Base-by-base conservation (phyloP, 345 rosid species). In the Microthlaspi erraticum region DNA sequence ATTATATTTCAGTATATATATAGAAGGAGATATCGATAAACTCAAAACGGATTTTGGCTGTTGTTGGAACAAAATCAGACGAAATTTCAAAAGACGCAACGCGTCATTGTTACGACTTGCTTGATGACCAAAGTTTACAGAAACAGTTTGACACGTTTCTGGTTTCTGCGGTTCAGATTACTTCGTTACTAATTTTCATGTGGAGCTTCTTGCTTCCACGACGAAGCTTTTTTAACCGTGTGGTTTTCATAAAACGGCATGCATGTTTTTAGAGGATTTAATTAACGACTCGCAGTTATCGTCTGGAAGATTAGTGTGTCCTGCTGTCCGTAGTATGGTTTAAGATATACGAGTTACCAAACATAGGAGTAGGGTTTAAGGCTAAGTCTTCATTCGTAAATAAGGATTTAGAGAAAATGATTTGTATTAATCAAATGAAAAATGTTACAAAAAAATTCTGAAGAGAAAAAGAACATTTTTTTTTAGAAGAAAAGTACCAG, bases 171-270 rank as follows among this genome's bases (percentile, higher is more conserved):
- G 64, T 67, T 45, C 23, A 23, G 49, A 17, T 19, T 10, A 1
- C 8, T 41, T 66, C 12, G 26, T 66, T 53, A n/a, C 19, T 11
- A 1, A 32, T 3, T 3, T 44, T 57, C 19, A 19, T 59, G 78
- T 74, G 78, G 68, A 67, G 68, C 8, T 60, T 51, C 62, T 67
- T 67, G 64, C 32, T 51, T 67, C 62, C 78, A 67, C 78, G 78
- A 74, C 45, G 32, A 56, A 17, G 1, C 6, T 7, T 14, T 7
- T 37, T 37, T 13, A 23, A 32, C 61, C 58, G 56, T 14, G 56
- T 55, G 17, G 39, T 49, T 16, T 11, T 0, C 3, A 6, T 23
- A 58, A 58, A 66, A 63, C 74, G 74, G 8, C 68, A 60, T 16
- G 78, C 34, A 33, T 37, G 53, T 38, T 45, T 56, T 23, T 31